Evolutionary conservation across 2,329 filamentous ascomycete genomes (phyloP), one percentile per base, ranked within the genome.

Genomic region (Atkinsonella hypoxylon): DNA sequence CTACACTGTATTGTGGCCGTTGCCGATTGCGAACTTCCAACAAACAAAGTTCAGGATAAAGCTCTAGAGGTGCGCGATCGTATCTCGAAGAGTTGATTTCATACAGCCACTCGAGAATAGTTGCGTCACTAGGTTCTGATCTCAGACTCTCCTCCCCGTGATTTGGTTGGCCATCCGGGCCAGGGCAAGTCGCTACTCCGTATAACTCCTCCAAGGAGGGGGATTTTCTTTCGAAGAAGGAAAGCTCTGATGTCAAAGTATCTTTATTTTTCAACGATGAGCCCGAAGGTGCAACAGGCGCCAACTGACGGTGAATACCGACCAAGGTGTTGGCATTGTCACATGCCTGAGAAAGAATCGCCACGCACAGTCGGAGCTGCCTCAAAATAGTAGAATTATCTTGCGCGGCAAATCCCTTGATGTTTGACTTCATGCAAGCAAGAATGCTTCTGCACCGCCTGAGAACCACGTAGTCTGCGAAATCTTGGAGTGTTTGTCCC

Each of bases 1-100:
- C 64, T 4, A 51, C 49, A 4, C 61, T 61, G 36, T 56, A 52
- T 7, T 39, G 54, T 1, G 57, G 51, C 15, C 30, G 44, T 17
- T 17, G 38, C n/a, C 20, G 45, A 36, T 48, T 40, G 39, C 61
- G 57, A 15, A 58, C 58, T 13, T 56, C 54, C 17, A 57, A 55
- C 3, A 61, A 51, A 2, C 57, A 49, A 1, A 52, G 49, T n/a
- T 65, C 63, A 32, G 50, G 48, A 43, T 52, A 59, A 32, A 61
- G 61, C 2, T 65, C 61, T 18, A 58, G 56, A 0, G 62, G 63
- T 15, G 64, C 61, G 1, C 60, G 56, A 34, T 59, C 49, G 42
- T 63, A 47, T 1, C 58, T 52, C 1, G 52, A 17, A 2, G 54
- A 56, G 30, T 55, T 61, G 12, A 63, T 48, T 3, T 57, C 32